Evolutionary conservation across 1,139 yeast species (phyloP), one percentile per base, ranked within the genome.

Genomic region (Debaryomycetaceae sp.): DNA sequence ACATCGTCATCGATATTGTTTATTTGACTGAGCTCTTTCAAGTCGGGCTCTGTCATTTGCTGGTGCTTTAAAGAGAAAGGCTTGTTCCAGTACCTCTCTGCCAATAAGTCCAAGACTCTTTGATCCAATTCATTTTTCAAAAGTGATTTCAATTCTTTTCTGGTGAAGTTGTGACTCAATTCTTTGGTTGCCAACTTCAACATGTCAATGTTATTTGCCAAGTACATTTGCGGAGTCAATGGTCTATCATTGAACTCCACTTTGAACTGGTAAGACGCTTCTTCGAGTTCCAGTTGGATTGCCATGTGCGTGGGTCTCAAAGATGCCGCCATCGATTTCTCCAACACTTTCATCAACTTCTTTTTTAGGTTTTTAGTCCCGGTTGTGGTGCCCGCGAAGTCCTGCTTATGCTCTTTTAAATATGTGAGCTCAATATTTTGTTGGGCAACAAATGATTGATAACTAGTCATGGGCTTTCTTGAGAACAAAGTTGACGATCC

Each of bases 161-260:
- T 74, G 3, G 95, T 88, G 46, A 91, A 86, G 37, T 75, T 74
- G 39, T 78, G 81, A 45, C 93, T 81, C 42, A 93, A 72, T 40
- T 89, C 96, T 52, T 91, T 89, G 35, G 93, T 81, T 0, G 91
- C 83, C 31, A 84, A 69, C 55, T 93, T 93, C 49, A 93, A 70
- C 31, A 84, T 65, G 56, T 93, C 98, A 27, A 91, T 77, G 35
- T 93, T 86, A 46, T 85, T 91, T 12, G 97, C 95, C 45, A 93
- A 69, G 51, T 91, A 91, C 41, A 94, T 85, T 46, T 88, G 93
- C 9, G 97, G 95, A 0, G 98, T 91, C 43, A 93, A 65, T 23
- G 83, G 83, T 36, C 97, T 75, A 54, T 93, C 99, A 52, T 93
- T 91, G 55, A 88, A 93, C 54, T 91, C 96, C 16, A 93, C 98